A percentile compares a stretch with the other conserved stretches of the same genome.
Evolutionary conservation across 306 rosid species (phyloP).

Genomic region (Trifolium subterraneum): DNA sequence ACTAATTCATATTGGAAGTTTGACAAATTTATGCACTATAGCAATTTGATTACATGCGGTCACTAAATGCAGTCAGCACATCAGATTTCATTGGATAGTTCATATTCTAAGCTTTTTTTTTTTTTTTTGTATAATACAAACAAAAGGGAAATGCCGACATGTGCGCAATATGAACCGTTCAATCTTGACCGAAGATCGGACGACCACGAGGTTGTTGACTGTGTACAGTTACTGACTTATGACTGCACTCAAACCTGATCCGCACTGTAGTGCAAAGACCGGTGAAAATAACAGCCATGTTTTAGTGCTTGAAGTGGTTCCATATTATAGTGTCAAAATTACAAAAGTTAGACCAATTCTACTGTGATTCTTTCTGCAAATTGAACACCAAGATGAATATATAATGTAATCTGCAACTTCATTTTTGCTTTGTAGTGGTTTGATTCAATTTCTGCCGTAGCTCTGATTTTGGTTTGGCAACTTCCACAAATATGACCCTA

Average conservation of each 20-base stretch:
- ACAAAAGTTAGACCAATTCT: neutral
- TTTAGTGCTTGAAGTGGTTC: neutral
- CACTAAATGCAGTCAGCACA: too few species aligned
- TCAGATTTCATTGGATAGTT: too few species aligned
- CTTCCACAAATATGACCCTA: slow-evolving; percentile 93
- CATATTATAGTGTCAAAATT: neutral
- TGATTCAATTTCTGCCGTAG: slow-evolving; percentile 50
- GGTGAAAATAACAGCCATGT: neutral
- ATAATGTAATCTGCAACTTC: slow-evolving; percentile 15
- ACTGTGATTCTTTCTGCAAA: neutral
- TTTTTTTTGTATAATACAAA: too few species aligned
- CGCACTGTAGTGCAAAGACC: neutral
- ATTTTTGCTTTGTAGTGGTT: slow-evolving; percentile 44
- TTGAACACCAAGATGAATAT: neutral
- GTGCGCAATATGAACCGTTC: too few species aligned
- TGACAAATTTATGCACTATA: neutral
- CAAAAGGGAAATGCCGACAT: too few species aligned
- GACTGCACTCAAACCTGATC: too few species aligned
- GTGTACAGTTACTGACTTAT: too few species aligned
- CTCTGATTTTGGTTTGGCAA: slow-evolving; percentile 78
- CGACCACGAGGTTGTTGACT: too few species aligned
- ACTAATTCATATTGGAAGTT: too few species aligned
- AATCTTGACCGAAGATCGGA: too few species aligned
- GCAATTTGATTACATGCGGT: too few species aligned
- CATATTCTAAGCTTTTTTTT: too few species aligned